Evolutionary conservation across 163 green algal genomes (phyloP), one percentile per base, ranked within the genome.

Genomic region (Scenedesmus sp.): DNA sequence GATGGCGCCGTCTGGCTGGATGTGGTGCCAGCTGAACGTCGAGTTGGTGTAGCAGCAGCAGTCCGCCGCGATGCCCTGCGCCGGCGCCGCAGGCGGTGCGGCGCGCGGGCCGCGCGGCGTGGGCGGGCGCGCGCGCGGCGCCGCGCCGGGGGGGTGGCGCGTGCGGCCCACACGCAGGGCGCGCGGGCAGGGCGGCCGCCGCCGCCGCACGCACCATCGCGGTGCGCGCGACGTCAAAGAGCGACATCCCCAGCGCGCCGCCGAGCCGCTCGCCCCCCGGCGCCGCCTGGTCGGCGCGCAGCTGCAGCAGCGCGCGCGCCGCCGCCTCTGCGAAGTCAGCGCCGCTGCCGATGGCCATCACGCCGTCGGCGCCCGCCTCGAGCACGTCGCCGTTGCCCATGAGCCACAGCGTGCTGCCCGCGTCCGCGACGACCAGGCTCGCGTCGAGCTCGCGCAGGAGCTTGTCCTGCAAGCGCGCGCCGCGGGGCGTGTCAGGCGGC

Each of bases 1-100:
- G 17, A 80, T 80, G 18, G 24, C 53, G 20, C 71, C 58, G n/a
- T 71, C 71, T n/a, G 45, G 42, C 42, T 60, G 14, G 15, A 81
- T 75, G 42, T 74, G 62, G 5, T 81, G 53, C 60, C 60, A 81
- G 48, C 39, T 63, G 42, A 75, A 82, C 26, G 70, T 76, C 34
- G 18, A 9, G 82, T 99, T 98, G 33, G 96, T 98, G 88, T 98
- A 99, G n/a, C 99, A 93, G 85, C 94, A 98, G 56, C 89, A 86
- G 71, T 98, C 93, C 6, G 91, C 91, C 2, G 96, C 95, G 71
- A 99, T 98, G n/a, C 78, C 90, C 95, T 98, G 98, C 0, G 93
- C 81, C 78, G 34, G 26, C 56, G 73, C 42, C 7, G 75, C 75
- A 28, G n/a, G n/a, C n/a, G n/a, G n/a, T n/a, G n/a, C n/a, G n/a